Evolutionary conservation across 148 eudicot species (phyloP).

Genomic region (Spergularia bocconei): DNA sequence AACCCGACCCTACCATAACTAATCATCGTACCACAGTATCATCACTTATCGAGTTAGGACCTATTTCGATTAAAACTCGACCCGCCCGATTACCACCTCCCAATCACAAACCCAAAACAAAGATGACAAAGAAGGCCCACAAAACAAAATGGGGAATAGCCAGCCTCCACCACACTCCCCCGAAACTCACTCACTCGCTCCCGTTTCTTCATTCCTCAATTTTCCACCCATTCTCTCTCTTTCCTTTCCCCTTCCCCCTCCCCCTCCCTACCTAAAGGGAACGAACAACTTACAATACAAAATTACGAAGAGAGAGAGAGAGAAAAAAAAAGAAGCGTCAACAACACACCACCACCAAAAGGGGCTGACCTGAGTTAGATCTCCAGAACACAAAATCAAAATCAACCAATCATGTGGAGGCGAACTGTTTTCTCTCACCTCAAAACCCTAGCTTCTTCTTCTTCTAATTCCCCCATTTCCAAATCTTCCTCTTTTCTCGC

Average conservation of each 20-base stretch:
- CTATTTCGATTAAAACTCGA: no score
- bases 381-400: neutral
- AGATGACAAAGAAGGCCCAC: no score
- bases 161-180: neutral
- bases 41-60: no score
- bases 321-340: neutral
- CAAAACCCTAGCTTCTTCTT: constrained; percentile 47
- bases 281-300: no score
- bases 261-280: neutral
- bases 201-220: neutral
- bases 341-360: neutral
- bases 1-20: no score
- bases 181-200: neutral
- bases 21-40: no score
- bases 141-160: no score
- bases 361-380: constrained; percentile 36
- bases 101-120: no score
- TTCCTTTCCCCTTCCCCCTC: neutral
- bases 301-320: neutral
- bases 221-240: neutral
- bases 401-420: constrained; percentile 50
- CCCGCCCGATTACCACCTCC: no score
- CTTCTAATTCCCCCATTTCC: constrained; percentile 24
- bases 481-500: constrained; percentile 10
- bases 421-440: constrained; percentile 42